Evolutionary conservation across 2,329 filamentous ascomycete genomes (phyloP), one percentile per base, ranked within the genome.

Genomic region (Celoporthe dispersa): DNA sequence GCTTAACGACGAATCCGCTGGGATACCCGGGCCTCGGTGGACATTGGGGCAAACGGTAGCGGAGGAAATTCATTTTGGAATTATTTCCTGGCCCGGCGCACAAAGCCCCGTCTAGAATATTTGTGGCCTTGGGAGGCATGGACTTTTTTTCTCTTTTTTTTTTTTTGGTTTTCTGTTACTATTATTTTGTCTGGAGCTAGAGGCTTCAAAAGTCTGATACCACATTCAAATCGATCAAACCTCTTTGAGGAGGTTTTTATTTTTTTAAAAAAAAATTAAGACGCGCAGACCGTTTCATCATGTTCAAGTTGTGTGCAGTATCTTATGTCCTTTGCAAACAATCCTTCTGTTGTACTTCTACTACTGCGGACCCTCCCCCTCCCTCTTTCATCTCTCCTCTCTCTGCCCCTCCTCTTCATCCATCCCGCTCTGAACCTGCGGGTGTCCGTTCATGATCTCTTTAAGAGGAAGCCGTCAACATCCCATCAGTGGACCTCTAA

Each of bases 171-270:
- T 44, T 44, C n/a, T 48, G 7, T 28, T 62, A 41, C 4, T 44
- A 19, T 16, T 44, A 6, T 16, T 19, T 14, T 44, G 22, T 48
- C 31, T 44, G 60, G 44, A 53, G 63, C 63, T 55, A 22, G 63
- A 64, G 28, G 41, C 41, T 35, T 51, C 41, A 22, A 53, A 35
- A 64, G 25, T 64, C 63, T 53, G 63, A 64, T 64, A 64, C 63
- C 63, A 64, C 28, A 55, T 64, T 64, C 44, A 55, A 64, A 35
- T 64, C 12, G 31, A 53, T n/a, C 22, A 35, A 35, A 35, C 39
- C 41, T 41, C 25, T 51, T 19, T 33, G 28, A 25, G 44, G 63
- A 22, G 31, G 16, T 25, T 64, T 39, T 11, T n/a, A 19, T n/a
- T n/a, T n/a, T n/a, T n/a, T n/a, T n/a, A n/a, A n/a, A n/a, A n/a